Evolutionary conservation across 2,329 filamentous ascomycete species (phyloP), one percentile per base, ranked within the genome.

Genomic region (Paecilomyces sp.): DNA sequence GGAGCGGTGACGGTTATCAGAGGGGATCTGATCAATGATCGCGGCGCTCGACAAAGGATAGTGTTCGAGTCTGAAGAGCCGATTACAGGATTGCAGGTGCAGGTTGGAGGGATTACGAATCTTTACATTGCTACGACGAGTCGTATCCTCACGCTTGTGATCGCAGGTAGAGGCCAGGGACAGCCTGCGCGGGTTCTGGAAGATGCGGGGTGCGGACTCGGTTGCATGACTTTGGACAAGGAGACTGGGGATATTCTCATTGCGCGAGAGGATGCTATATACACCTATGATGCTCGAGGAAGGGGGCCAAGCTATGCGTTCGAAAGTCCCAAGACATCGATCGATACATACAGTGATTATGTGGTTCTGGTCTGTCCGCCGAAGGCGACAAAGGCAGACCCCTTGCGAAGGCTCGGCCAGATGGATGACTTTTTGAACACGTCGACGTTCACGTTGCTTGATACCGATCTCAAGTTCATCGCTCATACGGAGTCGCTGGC

Each of bases 31-130:
- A 90, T 99, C 67, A 92, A 99, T 73, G 94, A 99, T 73, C 87
- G 94, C 60, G 94, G 95, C 24, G 92, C 93, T 11, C 92, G 91
- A 72, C 94, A 99, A 74, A 86, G 94, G 57, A 94, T 93, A 34
- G 91, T 99, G 9, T 94, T 96, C 76, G 94, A 99, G 72, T 96
- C 92, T 0, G 92, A 97, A 68, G 94, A 99, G 72, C 95, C 94
- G 0, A 87, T 99, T 9, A 99, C 94, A 0, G 93, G 92, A 1
- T 87, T 99, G 13, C 89, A 94, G 69, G 88, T 96, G 62, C 79
- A 85, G 54, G 80, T 82, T 67, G 83, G 83, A 4, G 78, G 78
- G 54, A 80, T 81, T 51, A 94, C 90, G 1, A 93, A 89, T 0
- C 81, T 99, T 0, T 97, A 96, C 73, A 90, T 99, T 59, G 90